phyloP scores from a whole-genome alignment of 1,284 basidiomycete species.

The Gastroboletus turbinatus region DNA sequence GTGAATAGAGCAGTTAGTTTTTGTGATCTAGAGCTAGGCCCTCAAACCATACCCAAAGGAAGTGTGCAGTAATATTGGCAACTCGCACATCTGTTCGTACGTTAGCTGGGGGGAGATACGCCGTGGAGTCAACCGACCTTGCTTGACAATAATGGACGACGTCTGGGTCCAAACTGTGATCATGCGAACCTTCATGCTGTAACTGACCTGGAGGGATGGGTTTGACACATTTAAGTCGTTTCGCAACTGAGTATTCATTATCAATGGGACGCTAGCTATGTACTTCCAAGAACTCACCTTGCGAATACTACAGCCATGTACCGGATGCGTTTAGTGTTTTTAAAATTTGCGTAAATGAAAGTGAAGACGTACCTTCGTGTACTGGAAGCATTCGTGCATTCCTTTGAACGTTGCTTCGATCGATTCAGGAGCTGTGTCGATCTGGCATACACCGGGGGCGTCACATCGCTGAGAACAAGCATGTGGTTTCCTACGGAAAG shows the following conservation, averaged over 20 bases:
- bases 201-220: conserved; percentile 41
- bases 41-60: conserved; percentile 41
- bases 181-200: conserved; percentile 46
- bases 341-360: neutral
- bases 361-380: conserved; percentile 40
- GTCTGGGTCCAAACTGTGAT: conserved; percentile 42
- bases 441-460: conserved; percentile 50
- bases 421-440: conserved; percentile 52
- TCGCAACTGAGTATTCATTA: conserved; percentile 38
- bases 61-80: conserved; percentile 60
- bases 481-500: conserved; percentile 40
- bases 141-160: conserved; percentile 51
- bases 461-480: conserved; percentile 44
- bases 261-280: neutral
- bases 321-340: neutral
- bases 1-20: neutral
- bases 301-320: conserved; percentile 21
- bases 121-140: conserved; percentile 31
- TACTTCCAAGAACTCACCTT: conserved; percentile 13
- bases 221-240: conserved; percentile 49
- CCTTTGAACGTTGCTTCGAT: conserved; percentile 55
- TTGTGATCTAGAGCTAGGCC: neutral
- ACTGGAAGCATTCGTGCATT: conserved; percentile 44
- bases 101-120: neutral
- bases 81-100: conserved; percentile 42